Percentiles rank a stretch among this genome's conserved stretches.
Evolutionary conservation across 208 protist genomes (phyloP).

Genomic region (Naegleria gruberi): DNA sequence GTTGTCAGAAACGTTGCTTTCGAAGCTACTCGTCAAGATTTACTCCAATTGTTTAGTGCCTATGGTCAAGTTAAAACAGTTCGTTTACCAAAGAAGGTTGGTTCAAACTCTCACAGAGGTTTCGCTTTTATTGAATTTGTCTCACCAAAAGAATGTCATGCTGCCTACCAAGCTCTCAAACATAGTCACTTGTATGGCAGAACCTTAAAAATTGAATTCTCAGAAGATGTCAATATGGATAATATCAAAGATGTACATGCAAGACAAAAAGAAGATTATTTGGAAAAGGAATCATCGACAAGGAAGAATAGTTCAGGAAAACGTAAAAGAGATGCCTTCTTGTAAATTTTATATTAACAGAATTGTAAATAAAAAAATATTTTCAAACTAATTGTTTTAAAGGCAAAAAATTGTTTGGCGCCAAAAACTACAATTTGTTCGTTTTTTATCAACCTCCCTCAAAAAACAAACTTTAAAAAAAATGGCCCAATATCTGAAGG

Average conservation of each 20-base stretch:
- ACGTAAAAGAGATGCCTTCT: not conserved
- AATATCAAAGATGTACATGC: constrained; percentile 12
- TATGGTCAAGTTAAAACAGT: constrained; percentile 76
- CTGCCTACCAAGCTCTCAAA: constrained; percentile 76
- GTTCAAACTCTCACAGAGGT: constrained; percentile 80
- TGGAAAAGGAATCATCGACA: not conserved
- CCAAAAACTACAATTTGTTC: not conserved
- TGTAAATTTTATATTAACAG: not conserved
- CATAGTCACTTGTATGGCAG: constrained; percentile 94
- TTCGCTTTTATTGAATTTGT: constrained; percentile 98
- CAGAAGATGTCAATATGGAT: constrained; percentile 65
- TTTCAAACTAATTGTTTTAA: too few species aligned
- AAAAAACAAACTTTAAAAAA: not conserved
- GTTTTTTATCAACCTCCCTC: not conserved
- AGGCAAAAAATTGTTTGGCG: too few species aligned
- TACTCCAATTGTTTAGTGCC: constrained; percentile 87
- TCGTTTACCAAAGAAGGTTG: constrained; percentile 86
- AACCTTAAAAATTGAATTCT: constrained; percentile 89
- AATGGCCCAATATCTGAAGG: not conserved
- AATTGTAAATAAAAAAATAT: too few species aligned
- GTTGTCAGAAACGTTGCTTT: constrained; percentile 97
- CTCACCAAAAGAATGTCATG: constrained; percentile 81
- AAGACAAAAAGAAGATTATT: not conserved
- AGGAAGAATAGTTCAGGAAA: not conserved
- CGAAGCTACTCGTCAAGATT: constrained; percentile 87